phyloP scores from a whole-genome alignment of 768 basidiomycete species.

The Boletus edulis region DNA sequence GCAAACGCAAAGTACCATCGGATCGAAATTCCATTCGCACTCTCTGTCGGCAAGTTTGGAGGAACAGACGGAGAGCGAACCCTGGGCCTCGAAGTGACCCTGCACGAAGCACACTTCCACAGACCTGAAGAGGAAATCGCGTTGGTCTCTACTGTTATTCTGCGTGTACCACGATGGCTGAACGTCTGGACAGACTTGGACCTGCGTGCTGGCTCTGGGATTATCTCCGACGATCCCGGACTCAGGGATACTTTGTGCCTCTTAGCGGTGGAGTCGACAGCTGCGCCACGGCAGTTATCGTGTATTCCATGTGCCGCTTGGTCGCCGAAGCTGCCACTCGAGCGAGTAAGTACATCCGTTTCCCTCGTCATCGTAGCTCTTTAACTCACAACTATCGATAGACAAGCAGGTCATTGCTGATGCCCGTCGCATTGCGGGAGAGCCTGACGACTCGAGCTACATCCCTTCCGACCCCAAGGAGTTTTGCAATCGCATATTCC shows the following conservation, averaged over 20 bases:
- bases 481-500: constrained; percentile 84
- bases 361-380: neutral
- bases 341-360: constrained; percentile 52
- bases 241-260: constrained; percentile 93
- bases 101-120: constrained; percentile 53
- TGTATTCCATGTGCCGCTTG: constrained; percentile 93
- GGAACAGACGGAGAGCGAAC: constrained; percentile 55
- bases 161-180: neutral
- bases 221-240: constrained; percentile 89
- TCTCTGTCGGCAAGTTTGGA: constrained; percentile 74
- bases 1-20: constrained; percentile 71
- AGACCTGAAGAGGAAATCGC: constrained; percentile 96
- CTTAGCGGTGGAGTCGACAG: constrained; percentile 97
- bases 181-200: constrained; percentile 61
- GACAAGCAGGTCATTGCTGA: constrained; percentile 87
- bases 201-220: constrained; percentile 99
- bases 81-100: constrained; percentile 47
- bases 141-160: constrained; percentile 43
- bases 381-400: constrained; percentile 26
- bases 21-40: constrained; percentile 75
- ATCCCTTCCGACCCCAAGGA: constrained; percentile 85
- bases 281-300: constrained; percentile 94
- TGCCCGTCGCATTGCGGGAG: constrained; percentile 85
- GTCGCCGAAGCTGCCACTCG: constrained; percentile 75
- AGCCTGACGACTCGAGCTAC: constrained; percentile 77